Evolutionary conservation across 257 asterid genomes (phyloP).

Genomic region (Nicotiana otophora): DNA sequence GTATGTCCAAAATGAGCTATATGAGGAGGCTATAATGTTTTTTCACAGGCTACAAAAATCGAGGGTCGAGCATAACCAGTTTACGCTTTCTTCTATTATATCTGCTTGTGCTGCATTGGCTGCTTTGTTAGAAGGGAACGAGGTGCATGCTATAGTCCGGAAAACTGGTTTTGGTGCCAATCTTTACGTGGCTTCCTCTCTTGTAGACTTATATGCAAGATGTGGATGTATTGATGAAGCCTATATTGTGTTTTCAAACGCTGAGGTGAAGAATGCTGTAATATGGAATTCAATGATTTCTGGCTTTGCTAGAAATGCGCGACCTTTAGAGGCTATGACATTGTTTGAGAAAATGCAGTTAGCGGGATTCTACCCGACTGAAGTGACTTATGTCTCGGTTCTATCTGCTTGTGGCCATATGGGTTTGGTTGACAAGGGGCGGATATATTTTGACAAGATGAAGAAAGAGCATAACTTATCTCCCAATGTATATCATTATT

Average conservation of each 20-base stretch:
- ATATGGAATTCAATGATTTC: constrained; percentile 81
- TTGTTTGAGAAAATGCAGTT: constrained; percentile 90
- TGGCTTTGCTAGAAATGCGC: constrained; percentile 72
- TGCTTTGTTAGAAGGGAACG: constrained; percentile 79
- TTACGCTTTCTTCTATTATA: constrained; percentile 54
- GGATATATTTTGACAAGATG: constrained; percentile 63
- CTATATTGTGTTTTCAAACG: constrained; percentile 43
- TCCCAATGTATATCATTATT: constrained; percentile 58
- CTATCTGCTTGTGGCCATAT: constrained; percentile 83
- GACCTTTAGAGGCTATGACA: constrained; percentile 65
- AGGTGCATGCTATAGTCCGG: constrained; percentile 49
- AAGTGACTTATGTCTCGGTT: constrained; percentile 59
- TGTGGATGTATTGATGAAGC: constrained; percentile 73
- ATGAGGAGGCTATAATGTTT: constrained; percentile 64
- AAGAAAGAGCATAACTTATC: constrained; percentile 48
- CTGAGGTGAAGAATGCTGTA: constrained; percentile 59
- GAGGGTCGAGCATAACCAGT: constrained; percentile 37
- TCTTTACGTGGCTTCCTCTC: constrained; percentile 51
- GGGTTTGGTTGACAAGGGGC: constrained; percentile 76
- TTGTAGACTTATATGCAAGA: constrained; percentile 81
- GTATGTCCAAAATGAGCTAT: constrained; percentile 56
- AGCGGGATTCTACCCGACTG: constrained; percentile 43
- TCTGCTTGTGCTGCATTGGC: constrained; percentile 81
- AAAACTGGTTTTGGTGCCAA: constrained; percentile 51
- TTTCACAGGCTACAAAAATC: constrained; percentile 40